Evolutionary conservation across 441 rosid genomes (phyloP).

Genomic region (Mallotus repandus): DNA sequence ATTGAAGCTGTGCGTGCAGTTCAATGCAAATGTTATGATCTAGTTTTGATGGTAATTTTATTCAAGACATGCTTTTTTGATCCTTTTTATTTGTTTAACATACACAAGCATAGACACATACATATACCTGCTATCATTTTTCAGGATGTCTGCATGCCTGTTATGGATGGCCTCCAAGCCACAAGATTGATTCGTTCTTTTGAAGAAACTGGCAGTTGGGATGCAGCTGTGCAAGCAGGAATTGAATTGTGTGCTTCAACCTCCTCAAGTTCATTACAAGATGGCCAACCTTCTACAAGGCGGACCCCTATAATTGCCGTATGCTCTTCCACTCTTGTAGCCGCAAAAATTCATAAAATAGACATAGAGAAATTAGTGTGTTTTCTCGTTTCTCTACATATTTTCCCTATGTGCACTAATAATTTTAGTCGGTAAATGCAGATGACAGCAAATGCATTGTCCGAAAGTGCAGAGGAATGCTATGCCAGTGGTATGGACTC

Average conservation of each 20-base stretch:
- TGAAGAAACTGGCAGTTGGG: slow-evolving; percentile 86
- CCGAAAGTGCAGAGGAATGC: slow-evolving; percentile 69
- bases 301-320: slow-evolving; percentile 87
- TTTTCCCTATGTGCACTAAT: neutral
- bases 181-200: slow-evolving; percentile 86
- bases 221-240: slow-evolving; percentile 71
- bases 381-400: too few relatives aligned
- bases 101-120: neutral
- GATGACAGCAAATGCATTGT: slow-evolving; percentile 69
- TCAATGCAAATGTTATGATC: slow-evolving; percentile 50
- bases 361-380: too few relatives aligned
- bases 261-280: slow-evolving; percentile 25
- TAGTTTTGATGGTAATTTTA: slow-evolving; percentile 76
- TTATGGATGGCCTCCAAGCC: slow-evolving; percentile 88
- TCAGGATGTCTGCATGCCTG: slow-evolving; percentile 98
- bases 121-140: neutral
- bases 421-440: slow-evolving; percentile 25
- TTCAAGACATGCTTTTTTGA: neutral
- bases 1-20: slow-evolving; percentile 79
- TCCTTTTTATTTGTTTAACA: neutral
- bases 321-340: slow-evolving; percentile 22
- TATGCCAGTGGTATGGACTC: slow-evolving; percentile 95
- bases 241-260: slow-evolving; percentile 36
- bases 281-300: slow-evolving; percentile 28
- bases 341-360: neutral